Evolutionary conservation across 352 stramenopile genomes (phyloP), one percentile per base, ranked within the genome.

Genomic region (Globisporangium echinulatum): DNA sequence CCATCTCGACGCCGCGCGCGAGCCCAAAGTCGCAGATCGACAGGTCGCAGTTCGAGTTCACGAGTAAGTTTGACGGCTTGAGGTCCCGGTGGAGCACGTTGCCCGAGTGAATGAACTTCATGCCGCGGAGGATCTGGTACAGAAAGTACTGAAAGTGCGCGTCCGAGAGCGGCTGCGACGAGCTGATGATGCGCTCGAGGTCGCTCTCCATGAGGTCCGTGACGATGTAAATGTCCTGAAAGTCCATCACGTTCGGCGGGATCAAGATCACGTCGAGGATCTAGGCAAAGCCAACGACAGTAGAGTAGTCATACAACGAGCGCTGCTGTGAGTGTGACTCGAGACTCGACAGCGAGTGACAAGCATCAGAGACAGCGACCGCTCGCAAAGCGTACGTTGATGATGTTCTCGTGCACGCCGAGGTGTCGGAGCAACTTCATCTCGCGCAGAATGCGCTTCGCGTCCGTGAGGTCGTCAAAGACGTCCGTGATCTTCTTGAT

Each of bases 21-120:
- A 98, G 63, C 7, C 94, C 94, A 74, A 98, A 98, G 61, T 96
- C 88, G 62, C 88, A 96, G 59, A 96, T 87, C 51, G 83, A 92
- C 46, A 96, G 62, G 61, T 96, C 87, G 64, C 88, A 96, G 59
- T 96, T 94, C 19, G 83, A 91, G 63, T 96, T 96, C 33, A 96
- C 79, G 13, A 96, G 79, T 61, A 96, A 60, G 53, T 96, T 96
- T 0, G 85, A 90, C 8, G 88, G 87, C 68, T 96, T 96, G 11
- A 96, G 70, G 47, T 96, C 88, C 2, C 88, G 82, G 64, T 94
- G 85, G 10, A 94, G 68, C 82, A 99, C 96, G 60, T 97, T 97
- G 0, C 89, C 94, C 37, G 91, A 98, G 82, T 99, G 97, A 67
- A 99, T 96, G 63, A 98, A 99, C 72, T 99, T 97, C 52, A 99